phyloP scores from a whole-genome alignment of 192 early-diverging fungal genomes.

The Rhizophagus clarus region DNA sequence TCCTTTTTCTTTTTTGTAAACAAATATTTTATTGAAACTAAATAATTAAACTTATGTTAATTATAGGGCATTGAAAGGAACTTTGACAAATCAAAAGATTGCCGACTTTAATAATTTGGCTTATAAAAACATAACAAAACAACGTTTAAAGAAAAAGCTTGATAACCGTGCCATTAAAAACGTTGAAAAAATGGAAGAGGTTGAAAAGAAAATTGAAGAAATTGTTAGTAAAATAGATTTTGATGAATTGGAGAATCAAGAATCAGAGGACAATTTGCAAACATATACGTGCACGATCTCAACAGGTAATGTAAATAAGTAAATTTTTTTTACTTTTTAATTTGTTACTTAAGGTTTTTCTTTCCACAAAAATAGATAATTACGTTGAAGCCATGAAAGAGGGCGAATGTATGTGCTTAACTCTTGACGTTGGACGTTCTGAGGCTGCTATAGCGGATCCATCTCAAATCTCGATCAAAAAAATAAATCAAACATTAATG shows the following conservation, averaged over 20 bases:
- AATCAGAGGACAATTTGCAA: constrained; percentile 33
- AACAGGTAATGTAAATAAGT: constrained; percentile 32
- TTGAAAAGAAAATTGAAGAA: constrained; percentile 39
- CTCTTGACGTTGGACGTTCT: constrained; percentile 41
- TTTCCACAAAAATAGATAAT: constrained; percentile 12
- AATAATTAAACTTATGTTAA: too few relatives aligned
- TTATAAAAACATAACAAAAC: constrained; percentile 41
- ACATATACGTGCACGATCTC: constrained; percentile 42
- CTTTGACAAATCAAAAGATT: constrained; percentile 43
- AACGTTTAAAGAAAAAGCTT: constrained; percentile 41
- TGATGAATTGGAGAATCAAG: constrained; percentile 37
- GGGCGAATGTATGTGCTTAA: constrained; percentile 48
- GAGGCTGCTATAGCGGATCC: constrained; percentile 45
- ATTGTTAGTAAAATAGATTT: constrained; percentile 39
- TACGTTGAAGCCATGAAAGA: constrained; percentile 41
- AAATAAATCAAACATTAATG: constrained; percentile 44
- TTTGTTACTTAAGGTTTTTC: neutral
- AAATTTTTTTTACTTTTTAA: neutral
- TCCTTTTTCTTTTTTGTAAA: neutral
- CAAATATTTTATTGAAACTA: too few relatives aligned
- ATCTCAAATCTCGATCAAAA: constrained; percentile 45
- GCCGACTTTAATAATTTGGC: constrained; percentile 48
- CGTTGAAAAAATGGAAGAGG: constrained; percentile 37
- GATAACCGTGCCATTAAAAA: constrained; percentile 44
- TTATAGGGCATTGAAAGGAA: constrained; percentile 31